Evolutionary conservation across 805 yeast species (phyloP).

Genomic region (Starmerella riodocensis): DNA sequence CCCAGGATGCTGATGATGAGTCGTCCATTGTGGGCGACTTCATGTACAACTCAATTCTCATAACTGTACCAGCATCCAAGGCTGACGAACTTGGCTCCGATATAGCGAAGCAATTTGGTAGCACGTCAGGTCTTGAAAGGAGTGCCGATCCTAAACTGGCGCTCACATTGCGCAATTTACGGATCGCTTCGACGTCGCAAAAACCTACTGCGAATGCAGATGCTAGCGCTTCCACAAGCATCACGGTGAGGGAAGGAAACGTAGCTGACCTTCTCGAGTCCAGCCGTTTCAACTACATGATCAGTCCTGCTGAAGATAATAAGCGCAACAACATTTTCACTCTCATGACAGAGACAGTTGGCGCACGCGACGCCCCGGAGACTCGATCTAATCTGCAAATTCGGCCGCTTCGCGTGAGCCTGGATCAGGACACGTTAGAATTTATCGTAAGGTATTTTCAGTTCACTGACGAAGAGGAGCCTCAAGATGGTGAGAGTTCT

Average conservation of each 20-base stretch:
- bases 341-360: conserved; percentile 2
- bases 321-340: background rate
- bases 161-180: conserved; percentile 21
- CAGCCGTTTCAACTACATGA: conserved; percentile 7
- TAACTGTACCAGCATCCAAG: conserved; percentile 29
- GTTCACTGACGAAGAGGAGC: conserved; percentile 32
- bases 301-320: conserved; percentile 1
- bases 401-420: conserved; percentile 66
- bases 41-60: conserved; percentile 66
- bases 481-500: conserved; percentile 38
- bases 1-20: conserved; percentile 10
- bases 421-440: conserved; percentile 89
- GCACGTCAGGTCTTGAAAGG: conserved; percentile 7
- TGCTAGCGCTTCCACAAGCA: no score
- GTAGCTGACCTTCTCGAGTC: conserved; percentile 7
- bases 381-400: conserved; percentile 24
- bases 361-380: conserved; percentile 7
- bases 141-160: conserved; percentile 20
- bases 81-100: conserved; percentile 33
- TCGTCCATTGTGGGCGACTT: conserved; percentile 40
- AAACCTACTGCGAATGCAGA: no score
- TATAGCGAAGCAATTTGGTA: conserved; percentile 41
- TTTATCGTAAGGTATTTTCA: conserved; percentile 68
- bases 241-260: conserved; percentile 7
- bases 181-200: background rate